Evolutionary conservation across 2,329 filamentous ascomycete species (phyloP).

Genomic region (Apiospora arundinis): DNA sequence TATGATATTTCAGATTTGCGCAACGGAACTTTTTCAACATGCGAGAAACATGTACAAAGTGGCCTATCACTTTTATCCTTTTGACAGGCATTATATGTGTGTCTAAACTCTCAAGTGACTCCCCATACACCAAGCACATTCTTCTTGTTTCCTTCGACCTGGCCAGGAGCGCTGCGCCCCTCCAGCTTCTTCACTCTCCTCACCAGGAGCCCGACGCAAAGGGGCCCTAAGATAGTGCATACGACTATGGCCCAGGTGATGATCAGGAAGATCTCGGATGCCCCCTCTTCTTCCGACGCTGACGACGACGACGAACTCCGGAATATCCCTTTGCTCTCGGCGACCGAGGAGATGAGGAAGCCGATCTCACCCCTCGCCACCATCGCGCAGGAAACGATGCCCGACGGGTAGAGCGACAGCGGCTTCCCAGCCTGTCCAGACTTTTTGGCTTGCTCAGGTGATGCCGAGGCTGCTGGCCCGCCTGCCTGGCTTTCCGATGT

Average conservation of each 20-base stretch:
- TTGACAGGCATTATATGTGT: background rate
- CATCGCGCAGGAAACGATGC: constrained; percentile 73
- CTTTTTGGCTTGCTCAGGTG: background rate
- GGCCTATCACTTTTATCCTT: background rate
- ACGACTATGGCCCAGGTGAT: constrained; percentile 62
- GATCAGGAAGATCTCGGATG: constrained; percentile 56
- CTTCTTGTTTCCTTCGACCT: constrained; percentile 23
- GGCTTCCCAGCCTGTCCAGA: constrained; percentile 41
- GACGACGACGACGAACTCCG: constrained; percentile 25
- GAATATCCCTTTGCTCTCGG: constrained; percentile 59
- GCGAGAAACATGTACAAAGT: background rate
- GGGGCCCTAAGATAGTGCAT: constrained; percentile 59
- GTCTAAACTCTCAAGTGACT: constrained; percentile 17
- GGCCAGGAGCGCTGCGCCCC: constrained; percentile 23
- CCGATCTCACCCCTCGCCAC: constrained; percentile 81
- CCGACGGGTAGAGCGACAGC: constrained; percentile 69
- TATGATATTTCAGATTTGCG: background rate
- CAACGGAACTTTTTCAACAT: background rate
- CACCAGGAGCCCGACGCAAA: constrained; percentile 55
- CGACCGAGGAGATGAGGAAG: constrained; percentile 75
- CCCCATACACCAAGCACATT: constrained; percentile 39
- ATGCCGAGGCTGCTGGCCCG: background rate
- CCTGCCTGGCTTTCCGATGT: background rate
- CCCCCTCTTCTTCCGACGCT: constrained; percentile 16
- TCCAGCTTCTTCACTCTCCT: constrained; percentile 47